Conservation (phyloP, 1,139 yeast species). For the Sugiyamaella neomexicana region DNA sequence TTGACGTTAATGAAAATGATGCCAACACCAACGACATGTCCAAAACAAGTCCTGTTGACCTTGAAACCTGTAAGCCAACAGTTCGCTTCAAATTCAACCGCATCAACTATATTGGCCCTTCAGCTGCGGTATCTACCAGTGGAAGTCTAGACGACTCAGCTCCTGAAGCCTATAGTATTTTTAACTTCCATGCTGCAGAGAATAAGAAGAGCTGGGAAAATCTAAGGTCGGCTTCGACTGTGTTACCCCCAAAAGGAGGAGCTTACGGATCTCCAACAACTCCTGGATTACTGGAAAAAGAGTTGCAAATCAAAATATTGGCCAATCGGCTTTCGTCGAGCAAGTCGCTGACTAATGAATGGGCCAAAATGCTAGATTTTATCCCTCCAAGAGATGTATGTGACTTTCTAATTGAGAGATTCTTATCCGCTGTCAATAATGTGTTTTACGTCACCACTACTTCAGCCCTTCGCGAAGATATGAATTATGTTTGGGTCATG, state of each 20-base stretch:
- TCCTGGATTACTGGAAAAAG: constrained; percentile 7
- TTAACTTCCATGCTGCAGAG: constrained; percentile 17
- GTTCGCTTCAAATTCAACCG: constrained; percentile 17
- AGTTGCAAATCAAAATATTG: constrained; percentile 12
- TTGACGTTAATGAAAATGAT: neutral
- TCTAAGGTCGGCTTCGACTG: neutral
- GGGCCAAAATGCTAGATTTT: constrained; percentile 25
- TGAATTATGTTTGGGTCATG: constrained; percentile 24
- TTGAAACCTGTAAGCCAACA: constrained; percentile 9
- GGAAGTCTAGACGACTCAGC: constrained; percentile 18
- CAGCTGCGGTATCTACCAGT: constrained; percentile 17
- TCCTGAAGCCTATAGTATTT: constrained; percentile 19
- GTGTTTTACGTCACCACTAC: constrained; percentile 23
- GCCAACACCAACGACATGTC: neutral
- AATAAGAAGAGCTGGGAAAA: constrained; percentile 16
- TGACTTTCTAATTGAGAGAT: constrained; percentile 22
- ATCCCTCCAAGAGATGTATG: constrained; percentile 26
- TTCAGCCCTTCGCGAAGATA: constrained; percentile 20
- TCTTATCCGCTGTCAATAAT: constrained; percentile 23
- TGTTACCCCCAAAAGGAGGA: neutral
- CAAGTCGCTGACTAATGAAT: constrained; percentile 12
- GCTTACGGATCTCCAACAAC: constrained; percentile 2
- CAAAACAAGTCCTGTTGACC: too few relatives aligned
- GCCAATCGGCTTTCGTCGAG: constrained; percentile 10
- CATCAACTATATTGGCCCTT: constrained; percentile 21